phyloP scores from a whole-genome alignment of 139 green algal species.

The Yamagishiella unicocca region DNA sequence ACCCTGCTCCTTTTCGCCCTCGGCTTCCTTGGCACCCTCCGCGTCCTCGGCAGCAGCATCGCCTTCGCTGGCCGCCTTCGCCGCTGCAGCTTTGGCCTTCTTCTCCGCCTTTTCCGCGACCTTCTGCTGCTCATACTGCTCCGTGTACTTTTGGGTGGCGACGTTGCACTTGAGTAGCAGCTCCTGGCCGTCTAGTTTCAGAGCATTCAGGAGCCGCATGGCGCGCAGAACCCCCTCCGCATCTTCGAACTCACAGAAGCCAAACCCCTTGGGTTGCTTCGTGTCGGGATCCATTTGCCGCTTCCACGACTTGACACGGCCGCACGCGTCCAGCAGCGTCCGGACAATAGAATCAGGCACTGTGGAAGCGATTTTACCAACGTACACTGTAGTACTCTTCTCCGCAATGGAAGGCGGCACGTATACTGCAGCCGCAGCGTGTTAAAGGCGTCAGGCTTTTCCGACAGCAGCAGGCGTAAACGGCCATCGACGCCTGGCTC shows the following conservation, averaged over 20 bases:
- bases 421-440: constrained; percentile 2
- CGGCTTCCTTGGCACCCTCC: constrained; percentile 47
- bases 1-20: constrained; percentile 37
- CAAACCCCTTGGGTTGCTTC: constrained; percentile 88
- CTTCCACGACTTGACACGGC: constrained; percentile 90
- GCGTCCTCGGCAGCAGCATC: neutral
- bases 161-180: constrained; percentile 89
- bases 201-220: constrained; percentile 76
- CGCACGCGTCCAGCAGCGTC: constrained; percentile 88
- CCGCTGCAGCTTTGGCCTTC: constrained; percentile 57
- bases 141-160: constrained; percentile 72
- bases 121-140: constrained; percentile 53
- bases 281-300: constrained; percentile 83
- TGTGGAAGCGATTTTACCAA: constrained; percentile 90
- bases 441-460: no score
- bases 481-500: no score
- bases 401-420: constrained; percentile 48
- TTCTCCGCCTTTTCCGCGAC: constrained; percentile 50
- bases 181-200: constrained; percentile 87
- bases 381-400: constrained; percentile 84
- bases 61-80: constrained; percentile 35
- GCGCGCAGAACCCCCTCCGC: constrained; percentile 79
- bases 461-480: no score
- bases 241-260: constrained; percentile 92
- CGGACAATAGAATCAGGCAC: constrained; percentile 77